phyloP scores from a whole-genome alignment of 345 rosid genomes.

The Boechera divaricarpa region DNA sequence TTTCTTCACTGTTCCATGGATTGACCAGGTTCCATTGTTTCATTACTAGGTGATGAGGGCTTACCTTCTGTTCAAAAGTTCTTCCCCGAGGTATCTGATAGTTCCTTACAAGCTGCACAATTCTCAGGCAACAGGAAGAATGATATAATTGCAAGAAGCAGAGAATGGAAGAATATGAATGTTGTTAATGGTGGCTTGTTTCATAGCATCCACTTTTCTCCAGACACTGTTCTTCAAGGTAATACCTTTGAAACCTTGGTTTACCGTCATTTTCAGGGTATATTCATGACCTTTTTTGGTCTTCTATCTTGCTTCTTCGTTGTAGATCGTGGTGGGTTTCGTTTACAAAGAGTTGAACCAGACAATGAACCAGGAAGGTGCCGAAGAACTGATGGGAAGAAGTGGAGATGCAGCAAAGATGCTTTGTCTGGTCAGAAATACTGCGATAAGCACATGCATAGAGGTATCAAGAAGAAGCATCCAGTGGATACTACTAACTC shows the following conservation, averaged over 20 bases:
- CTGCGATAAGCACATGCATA: conserved; percentile 67
- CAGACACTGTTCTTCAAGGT: conserved; percentile 74
- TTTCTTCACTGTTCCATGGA: conserved; percentile 12
- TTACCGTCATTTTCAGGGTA: neutral
- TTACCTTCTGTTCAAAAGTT: conserved; percentile 40
- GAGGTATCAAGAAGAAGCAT: conserved; percentile 60
- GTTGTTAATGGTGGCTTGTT: conserved; percentile 30
- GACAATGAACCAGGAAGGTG: conserved; percentile 64
- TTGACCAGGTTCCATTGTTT: conserved; percentile 24
- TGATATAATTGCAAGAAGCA: conserved; percentile 38
- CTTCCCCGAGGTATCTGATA: conserved; percentile 42
- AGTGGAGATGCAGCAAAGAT: conserved; percentile 71
- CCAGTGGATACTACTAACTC: conserved; percentile 29
- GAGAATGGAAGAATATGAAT: conserved; percentile 42
- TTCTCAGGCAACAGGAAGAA: conserved; percentile 37
- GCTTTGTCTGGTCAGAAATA: conserved; percentile 64
- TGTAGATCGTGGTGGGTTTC: conserved; percentile 43
- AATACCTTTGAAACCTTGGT: neutral
- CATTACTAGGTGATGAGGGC: conserved; percentile 38
- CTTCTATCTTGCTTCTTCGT: conserved; percentile 22
- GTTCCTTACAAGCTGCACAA: conserved; percentile 34
- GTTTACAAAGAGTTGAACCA: conserved; percentile 34
- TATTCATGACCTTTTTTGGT: neutral
- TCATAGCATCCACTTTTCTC: conserved; percentile 54
- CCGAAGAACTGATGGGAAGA: conserved; percentile 84